Conservation (phyloP, 805 yeast species). For the Schizosaccharomyces lindneri region DNA sequence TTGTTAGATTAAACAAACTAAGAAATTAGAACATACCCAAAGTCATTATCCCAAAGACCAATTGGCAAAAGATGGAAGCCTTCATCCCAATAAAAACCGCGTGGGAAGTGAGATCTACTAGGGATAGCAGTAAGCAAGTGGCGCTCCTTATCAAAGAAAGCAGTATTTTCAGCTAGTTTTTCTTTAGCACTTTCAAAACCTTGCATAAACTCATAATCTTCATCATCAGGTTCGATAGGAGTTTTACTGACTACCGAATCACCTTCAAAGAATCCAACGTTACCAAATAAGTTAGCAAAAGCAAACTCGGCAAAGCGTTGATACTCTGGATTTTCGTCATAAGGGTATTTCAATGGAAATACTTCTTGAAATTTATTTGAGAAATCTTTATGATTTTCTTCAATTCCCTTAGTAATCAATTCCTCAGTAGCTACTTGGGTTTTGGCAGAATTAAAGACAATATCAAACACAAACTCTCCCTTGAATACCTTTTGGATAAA, state of each 20-base stretch:
- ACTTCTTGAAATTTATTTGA: conserved; percentile 21
- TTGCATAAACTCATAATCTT: conserved; percentile 19
- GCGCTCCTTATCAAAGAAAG: conserved; percentile 28
- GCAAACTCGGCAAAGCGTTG: conserved; percentile 47
- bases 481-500: conserved; percentile 49
- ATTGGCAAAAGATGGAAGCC: conserved; percentile 80
- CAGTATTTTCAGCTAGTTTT: conserved; percentile 5
- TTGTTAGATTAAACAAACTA: not conserved
- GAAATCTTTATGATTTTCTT: conserved; percentile 11
- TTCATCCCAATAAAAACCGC: conserved; percentile 98
- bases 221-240: conserved; percentile 35
- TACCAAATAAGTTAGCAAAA: conserved; percentile 66
- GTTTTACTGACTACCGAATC: conserved; percentile 44
- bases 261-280: conserved; percentile 72
- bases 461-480: conserved; percentile 53
- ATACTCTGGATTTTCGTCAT: conserved; percentile 18
- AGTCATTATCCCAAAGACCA: conserved; percentile 36
- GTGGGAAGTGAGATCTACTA: conserved; percentile 77
- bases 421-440: conserved; percentile 1
- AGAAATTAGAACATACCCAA: conserved; percentile 2
- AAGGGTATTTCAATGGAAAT: conserved; percentile 36
- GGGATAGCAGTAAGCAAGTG: conserved; percentile 70
- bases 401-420: conserved; percentile 10
- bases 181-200: conserved; percentile 7
- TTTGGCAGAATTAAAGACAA: conserved; percentile 19